Conservation (phyloP, 2,329 filamentous ascomycete genomes). For the Chaetomiaceae sp. region DNA sequence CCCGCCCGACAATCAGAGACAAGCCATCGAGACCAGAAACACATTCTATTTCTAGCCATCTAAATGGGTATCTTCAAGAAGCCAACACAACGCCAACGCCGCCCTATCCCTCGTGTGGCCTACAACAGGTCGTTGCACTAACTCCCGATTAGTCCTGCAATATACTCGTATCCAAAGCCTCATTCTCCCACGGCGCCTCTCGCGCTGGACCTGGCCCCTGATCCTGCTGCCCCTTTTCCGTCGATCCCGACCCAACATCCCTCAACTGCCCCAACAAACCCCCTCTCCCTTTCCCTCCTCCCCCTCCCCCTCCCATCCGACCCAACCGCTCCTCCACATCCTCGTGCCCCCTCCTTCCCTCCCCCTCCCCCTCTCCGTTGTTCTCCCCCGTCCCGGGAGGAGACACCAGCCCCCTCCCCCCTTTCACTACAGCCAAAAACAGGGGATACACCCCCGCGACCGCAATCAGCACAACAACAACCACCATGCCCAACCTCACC, state of each 20-base stretch:
- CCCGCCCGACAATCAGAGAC: too few relatives aligned
- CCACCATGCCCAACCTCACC: constrained; percentile 59
- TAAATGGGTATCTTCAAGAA: too few relatives aligned
- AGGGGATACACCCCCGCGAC: constrained; percentile 45
- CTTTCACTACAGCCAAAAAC: constrained; percentile 44
- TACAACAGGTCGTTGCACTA: too few relatives aligned
- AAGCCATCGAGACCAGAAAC: too few relatives aligned
- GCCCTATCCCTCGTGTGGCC: too few relatives aligned
- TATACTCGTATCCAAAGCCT: constrained; percentile 15
- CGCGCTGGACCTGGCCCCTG: neutral
- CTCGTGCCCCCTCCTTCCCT: neutral
- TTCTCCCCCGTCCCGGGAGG: too few relatives aligned
- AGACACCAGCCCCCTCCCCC: constrained; percentile 39
- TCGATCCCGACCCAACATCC: neutral
- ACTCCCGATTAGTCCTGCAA: constrained; percentile 16
- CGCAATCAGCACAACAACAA: constrained; percentile 48
- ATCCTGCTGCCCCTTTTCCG: neutral
- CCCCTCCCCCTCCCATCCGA: neutral
- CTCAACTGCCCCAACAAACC: neutral
- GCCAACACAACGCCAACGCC: too few relatives aligned
- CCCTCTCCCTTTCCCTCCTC: neutral
- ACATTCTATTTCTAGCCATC: too few relatives aligned
- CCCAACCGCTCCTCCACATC: neutral
- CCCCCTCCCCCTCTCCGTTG: neutral
- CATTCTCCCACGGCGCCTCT: constrained; percentile 16